phyloP scores from a whole-genome alignment of 2,329 filamentous ascomycete genomes.

The Aspergillus fumigatus region DNA sequence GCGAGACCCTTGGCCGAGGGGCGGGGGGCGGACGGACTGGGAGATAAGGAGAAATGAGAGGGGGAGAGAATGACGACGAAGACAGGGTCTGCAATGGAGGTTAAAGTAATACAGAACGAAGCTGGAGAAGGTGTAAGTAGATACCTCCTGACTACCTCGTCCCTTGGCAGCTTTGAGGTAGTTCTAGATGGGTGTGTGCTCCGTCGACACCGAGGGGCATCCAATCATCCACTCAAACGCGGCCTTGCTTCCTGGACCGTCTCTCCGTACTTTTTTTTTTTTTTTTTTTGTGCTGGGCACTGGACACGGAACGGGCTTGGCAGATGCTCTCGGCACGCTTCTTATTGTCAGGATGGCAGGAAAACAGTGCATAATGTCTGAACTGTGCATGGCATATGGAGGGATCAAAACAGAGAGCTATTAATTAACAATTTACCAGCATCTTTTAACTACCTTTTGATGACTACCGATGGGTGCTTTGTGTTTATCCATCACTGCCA shows the following conservation, averaged over 20 bases:
- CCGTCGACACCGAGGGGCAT: not conserved
- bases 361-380: not conserved
- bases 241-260: not conserved
- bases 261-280: constrained; percentile 3
- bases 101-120: not conserved
- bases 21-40: not conserved
- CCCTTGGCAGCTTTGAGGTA: not conserved
- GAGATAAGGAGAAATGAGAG: not conserved
- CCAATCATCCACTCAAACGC: not conserved
- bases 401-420: not conserved
- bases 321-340: constrained; percentile 3
- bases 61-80: not conserved
- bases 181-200: not conserved
- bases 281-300: constrained; percentile 1
- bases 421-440: not conserved
- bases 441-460: not conserved
- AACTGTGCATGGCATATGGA: too few species aligned
- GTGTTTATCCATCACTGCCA: not conserved
- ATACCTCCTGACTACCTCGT: not conserved
- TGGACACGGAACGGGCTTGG: constrained; percentile 11
- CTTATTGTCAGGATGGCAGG: not conserved
- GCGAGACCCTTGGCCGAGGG: not conserved
- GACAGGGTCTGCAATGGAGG: not conserved
- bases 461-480: not conserved
- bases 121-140: not conserved